phyloP scores from a whole-genome alignment of 2,329 filamentous ascomycete species.

The Dothidotthia symphoricarpi region DNA sequence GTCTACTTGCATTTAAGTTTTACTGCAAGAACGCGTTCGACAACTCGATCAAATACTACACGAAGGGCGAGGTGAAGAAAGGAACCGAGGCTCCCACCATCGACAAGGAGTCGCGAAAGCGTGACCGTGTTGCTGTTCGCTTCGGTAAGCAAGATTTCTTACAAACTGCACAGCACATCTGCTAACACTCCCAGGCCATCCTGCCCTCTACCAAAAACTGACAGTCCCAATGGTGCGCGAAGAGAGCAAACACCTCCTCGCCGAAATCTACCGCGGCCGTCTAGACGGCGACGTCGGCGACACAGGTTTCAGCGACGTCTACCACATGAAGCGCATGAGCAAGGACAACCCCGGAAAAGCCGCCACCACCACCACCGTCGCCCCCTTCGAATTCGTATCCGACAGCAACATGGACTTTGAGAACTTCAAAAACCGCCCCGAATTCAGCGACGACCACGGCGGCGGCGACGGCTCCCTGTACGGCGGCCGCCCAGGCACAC shows the following conservation, averaged over 20 bases:
- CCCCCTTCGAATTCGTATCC: conserved; percentile 83
- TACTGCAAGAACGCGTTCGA: conserved; percentile 79
- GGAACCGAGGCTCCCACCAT: conserved; percentile 48
- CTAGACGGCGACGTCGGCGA: conserved; percentile 59
- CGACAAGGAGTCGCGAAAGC: conserved; percentile 47
- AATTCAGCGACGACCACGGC: conserved; percentile 85
- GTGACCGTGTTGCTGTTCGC: conserved; percentile 69
- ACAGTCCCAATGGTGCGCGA: conserved; percentile 95
- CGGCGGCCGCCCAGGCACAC: conserved; percentile 63
- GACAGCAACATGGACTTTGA: conserved; percentile 86
- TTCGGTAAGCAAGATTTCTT: conserved; percentile 54
- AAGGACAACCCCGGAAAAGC: conserved; percentile 57
- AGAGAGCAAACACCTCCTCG: conserved; percentile 81
- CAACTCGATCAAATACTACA: conserved; percentile 75
- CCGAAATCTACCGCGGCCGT: conserved; percentile 81
- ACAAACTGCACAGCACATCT: background rate
- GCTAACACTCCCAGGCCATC: conserved; percentile 57
- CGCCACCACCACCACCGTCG: conserved; percentile 16
- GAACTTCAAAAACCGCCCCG: conserved; percentile 84
- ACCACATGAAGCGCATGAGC: conserved; percentile 76
- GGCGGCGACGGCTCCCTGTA: conserved; percentile 64
- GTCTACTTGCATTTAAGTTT: conserved; percentile 81
- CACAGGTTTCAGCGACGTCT: conserved; percentile 78
- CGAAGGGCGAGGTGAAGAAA: conserved; percentile 58
- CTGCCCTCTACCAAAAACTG: conserved; percentile 81